These are phyloP conservation scores for Turnera subulata DNA, from an alignment of 345 rosid species.

Conservation along the genomic window DNA sequence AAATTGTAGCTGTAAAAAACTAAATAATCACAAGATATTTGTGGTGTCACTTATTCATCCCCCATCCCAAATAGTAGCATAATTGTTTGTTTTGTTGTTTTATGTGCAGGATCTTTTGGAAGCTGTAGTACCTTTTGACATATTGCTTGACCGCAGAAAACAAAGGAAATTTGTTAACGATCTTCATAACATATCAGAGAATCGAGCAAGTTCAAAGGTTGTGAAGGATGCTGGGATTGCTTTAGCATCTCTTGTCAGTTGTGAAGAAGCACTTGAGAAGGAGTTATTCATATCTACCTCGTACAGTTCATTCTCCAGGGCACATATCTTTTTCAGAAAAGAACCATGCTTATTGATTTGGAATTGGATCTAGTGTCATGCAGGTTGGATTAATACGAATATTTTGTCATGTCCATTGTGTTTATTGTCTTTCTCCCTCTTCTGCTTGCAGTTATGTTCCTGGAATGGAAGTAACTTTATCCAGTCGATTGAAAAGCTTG, in stretches of 20 bases:
- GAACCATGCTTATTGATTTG: not conserved
- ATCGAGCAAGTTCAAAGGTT: constrained; percentile 42
- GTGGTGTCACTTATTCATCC: too few relatives aligned
- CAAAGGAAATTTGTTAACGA: constrained; percentile 39
- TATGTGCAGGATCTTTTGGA: constrained; percentile 62
- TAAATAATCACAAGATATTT: too few relatives aligned
- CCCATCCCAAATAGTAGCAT: too few relatives aligned
- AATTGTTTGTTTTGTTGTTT: constrained; percentile 1
- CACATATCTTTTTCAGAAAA: constrained; percentile 7
- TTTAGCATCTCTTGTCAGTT: constrained; percentile 57
- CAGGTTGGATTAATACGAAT: not conserved
- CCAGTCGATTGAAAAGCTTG: constrained; percentile 64
- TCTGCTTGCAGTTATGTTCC: constrained; percentile 60
- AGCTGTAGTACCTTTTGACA: constrained; percentile 68
- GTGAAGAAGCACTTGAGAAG: constrained; percentile 63
- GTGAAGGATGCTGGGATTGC: constrained; percentile 63
- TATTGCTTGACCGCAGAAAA: constrained; percentile 56
- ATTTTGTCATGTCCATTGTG: constrained; percentile 5
- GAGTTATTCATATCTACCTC: constrained; percentile 64
- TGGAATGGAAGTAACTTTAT: constrained; percentile 73
- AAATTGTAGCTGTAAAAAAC: too few relatives aligned
- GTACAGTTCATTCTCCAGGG: constrained; percentile 34
- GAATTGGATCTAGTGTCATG: not conserved
- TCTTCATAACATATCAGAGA: constrained; percentile 38
- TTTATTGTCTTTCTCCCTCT: constrained; percentile 11